Percentiles rank a stretch among this genome's conserved stretches.
Evolutionary conservation across 345 rosid genomes (phyloP).

Genomic region (Arabis alpina): DNA sequence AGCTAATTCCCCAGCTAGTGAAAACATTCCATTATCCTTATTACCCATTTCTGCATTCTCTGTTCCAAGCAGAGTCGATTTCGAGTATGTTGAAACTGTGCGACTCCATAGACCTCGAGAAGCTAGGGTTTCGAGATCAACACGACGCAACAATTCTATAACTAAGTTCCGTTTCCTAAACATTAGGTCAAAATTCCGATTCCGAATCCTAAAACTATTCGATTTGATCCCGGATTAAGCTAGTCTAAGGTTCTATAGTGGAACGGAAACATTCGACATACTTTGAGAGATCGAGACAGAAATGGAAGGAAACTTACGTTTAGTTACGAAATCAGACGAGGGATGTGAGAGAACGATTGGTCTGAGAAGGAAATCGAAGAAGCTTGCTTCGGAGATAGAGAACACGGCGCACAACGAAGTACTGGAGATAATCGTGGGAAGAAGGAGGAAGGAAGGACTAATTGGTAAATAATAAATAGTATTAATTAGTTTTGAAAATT

Average conservation of each 20-base stretch:
- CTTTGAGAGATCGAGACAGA: conserved; percentile 22
- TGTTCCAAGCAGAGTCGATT: conserved; percentile 28
- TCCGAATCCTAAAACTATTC: conserved; percentile 20
- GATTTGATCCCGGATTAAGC: conserved; percentile 17
- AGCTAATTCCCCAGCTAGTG: conserved; percentile 71
- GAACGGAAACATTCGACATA: neutral
- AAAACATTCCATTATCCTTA: conserved; percentile 41
- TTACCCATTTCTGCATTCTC: conserved; percentile 29
- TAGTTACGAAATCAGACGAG: neutral
- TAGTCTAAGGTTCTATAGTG: neutral
- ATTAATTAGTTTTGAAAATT: neutral
- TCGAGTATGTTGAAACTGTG: conserved; percentile 13
- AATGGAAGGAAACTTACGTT: conserved; percentile 37
- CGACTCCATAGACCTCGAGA: conserved; percentile 17
- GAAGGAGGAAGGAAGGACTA: conserved; percentile 24
- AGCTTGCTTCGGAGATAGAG: conserved; percentile 11
- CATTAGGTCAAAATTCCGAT: conserved; percentile 16
- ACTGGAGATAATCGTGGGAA: neutral
- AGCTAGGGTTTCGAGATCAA: conserved; percentile 23
- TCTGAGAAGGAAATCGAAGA: conserved; percentile 16
- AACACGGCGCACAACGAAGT: conserved; percentile 5
- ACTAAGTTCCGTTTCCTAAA: conserved; percentile 38
- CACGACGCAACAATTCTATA: conserved; percentile 24
- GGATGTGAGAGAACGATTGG: conserved; percentile 5
- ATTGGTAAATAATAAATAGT: conserved; percentile 24